Base-by-base conservation (phyloP, 2,329 filamentous ascomycete genomes). In the Daldinia eschscholtzii region DNA sequence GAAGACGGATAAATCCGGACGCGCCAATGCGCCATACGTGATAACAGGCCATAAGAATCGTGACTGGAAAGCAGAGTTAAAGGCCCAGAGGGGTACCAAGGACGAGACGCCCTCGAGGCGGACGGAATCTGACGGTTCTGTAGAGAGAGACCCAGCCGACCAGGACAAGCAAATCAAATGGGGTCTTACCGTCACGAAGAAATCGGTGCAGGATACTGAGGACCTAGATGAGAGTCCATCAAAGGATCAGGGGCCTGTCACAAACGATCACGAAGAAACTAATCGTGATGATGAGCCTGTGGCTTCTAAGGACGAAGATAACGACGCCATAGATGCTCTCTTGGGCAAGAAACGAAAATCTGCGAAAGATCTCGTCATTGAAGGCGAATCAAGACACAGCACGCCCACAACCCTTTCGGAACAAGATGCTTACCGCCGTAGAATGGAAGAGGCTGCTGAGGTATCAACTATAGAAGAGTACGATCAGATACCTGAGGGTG, bases 401-500 rank as follows among this genome's bases (percentile, higher is more conserved):
- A 72, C 67, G 18, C 53, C 76, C 41, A 52, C 71, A 4, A 76
- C 78, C 3, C 76, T 85, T 13, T 85, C 85, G n/a, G 91, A 92
- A 72, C 83, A 87, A 70, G 90, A 92, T 66, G 89, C 89, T 2
- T 94, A 93, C 75, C 84, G 85, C 35, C 86, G 88, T 28, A 93
- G 95, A 77, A 87, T 94, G 33, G 84, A 87, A 12, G 83, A 87
- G 28, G 91, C 93, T 0, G 94, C 93, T 0, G 92, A 93, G 23
- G 85, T 88, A 33, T 91, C 93, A 3, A 92, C 90, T 0, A 83
- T 97, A 18, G 92, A 93, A 37, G 93, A 96, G 75, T 98, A 98
- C 81, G 91, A 92, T 65, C 90, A 91, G 12, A 91, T 97, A 69
- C 95, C 96, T 0, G 93, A 98, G 15, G 95, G 98, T 73, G 94